Base-by-base conservation (phyloP, 2,329 filamentous ascomycete species). In the Neofusicoccum laricinum region DNA sequence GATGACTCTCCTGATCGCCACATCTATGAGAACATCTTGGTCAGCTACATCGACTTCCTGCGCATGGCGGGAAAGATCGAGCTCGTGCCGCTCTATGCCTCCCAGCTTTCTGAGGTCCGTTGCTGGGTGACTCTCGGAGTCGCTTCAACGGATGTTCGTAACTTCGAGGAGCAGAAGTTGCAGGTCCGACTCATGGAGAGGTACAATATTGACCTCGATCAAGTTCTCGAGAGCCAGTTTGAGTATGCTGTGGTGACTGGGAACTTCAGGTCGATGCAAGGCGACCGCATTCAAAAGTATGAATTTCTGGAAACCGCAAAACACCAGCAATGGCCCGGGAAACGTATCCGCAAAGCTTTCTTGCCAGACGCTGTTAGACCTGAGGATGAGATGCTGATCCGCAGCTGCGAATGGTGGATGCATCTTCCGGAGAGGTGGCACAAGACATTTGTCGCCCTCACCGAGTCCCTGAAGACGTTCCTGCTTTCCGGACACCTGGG, bases 81-180 rank as follows among this genome's bases (percentile, higher is more conserved):
- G 67, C 79, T 95, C 46, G 90, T 97, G 63, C 93, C 95, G 0
- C 81, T 96, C 0, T 99, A 99, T 75, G 93, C 91, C 67, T 92
- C 92, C 8, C 89, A 92, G 70, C 82, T 99, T 12, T 83, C 86
- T 10, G 79, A 82, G 6, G 80, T 86, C 12, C 84, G 89, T 67
- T 84, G 85, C 66, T 88, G 92, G 69, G 85, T 88, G 63, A 88
- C 89, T 15, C 83, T 99, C 55, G 91, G 89, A 64, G 85, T 87
- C 61, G 90, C 96, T 64, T 80, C 97, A 63, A 89, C 93, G 57
- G 86, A 91, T 50, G 84, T 97, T 63, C 84, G 85, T 32, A 86
- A 90, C 48, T 77, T 81, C 7, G 81, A 86, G 7, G 86, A 90
- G 66, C 88, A 93, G 69, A 76, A 86, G 32, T 82, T 85, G 41